Conservation (phyloP, 177 flowering plant species). For the Vitis hybrid region DNA sequence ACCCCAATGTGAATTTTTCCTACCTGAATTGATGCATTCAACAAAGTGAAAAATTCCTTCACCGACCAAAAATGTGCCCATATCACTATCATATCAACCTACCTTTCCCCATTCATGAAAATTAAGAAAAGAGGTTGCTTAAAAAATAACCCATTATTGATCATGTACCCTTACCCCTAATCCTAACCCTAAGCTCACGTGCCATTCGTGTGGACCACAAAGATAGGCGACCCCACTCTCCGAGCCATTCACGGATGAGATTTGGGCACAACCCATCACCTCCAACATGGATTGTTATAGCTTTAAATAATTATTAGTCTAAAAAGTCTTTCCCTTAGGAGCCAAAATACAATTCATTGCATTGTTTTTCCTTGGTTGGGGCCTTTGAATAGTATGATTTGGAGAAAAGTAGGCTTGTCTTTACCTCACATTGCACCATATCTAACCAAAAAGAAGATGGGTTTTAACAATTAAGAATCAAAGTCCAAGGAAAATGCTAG, state of each 20-base stretch:
- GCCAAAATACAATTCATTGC: background rate
- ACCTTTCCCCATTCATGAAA: constrained; percentile 13
- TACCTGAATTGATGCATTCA: constrained; percentile 27
- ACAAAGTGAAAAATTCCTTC: constrained; percentile 3
- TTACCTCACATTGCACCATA: constrained; percentile 19
- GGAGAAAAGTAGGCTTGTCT: constrained; percentile 40
- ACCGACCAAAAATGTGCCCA: constrained; percentile 23
- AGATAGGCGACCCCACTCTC: background rate
- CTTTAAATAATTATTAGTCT: background rate
- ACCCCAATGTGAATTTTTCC: constrained; percentile 11
- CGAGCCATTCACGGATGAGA: constrained; percentile 30
- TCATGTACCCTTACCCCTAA: background rate
- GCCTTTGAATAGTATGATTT: constrained; percentile 22
- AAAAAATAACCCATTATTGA: background rate
- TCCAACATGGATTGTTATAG: constrained; percentile 3
- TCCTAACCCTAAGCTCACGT: constrained; percentile 21
- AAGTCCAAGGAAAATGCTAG: too few relatives aligned
- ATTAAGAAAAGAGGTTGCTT: constrained; percentile 9
- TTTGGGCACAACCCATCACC: constrained; percentile 4
- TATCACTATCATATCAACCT: constrained; percentile 18
- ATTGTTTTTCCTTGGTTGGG: constrained; percentile 4
- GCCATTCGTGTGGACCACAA: background rate
- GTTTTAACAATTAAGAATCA: too few relatives aligned
- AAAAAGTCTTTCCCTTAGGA: background rate
- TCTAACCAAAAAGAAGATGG: constrained; percentile 9